Conservation (phyloP, 306 rosid species). For the Gastrolobium bilobum region DNA sequence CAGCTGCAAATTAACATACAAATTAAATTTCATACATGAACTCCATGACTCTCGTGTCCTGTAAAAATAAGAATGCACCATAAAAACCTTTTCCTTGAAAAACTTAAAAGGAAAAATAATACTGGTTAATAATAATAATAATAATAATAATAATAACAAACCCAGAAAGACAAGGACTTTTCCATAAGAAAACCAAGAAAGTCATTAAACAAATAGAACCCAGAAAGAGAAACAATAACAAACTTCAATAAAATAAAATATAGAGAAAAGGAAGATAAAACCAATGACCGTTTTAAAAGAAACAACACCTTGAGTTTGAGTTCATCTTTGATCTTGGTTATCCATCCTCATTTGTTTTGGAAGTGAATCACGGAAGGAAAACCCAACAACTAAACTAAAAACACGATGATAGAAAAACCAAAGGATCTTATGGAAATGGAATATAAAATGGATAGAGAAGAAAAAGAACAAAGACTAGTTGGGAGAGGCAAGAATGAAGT, state of each 20-base stretch:
- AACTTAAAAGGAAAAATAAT: too few relatives aligned
- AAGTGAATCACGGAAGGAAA: neutral
- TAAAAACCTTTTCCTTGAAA: neutral
- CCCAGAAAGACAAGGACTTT: conserved; percentile 26
- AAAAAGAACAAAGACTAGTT: conserved; percentile 10
- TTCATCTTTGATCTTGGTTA: conserved; percentile 37
- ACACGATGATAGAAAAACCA: neutral
- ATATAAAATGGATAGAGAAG: neutral
- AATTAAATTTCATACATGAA: conserved; percentile 66
- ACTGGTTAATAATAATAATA: too few relatives aligned
- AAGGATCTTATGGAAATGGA: neutral
- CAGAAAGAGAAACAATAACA: conserved; percentile 15
- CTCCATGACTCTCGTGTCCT: conserved; percentile 67
- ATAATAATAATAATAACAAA: neutral
- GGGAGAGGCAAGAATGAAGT: neutral
- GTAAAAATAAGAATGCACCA: conserved; percentile 33
- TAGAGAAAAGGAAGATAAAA: neutral
- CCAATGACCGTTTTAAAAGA: neutral
- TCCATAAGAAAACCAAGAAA: conserved; percentile 33
- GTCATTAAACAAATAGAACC: neutral
- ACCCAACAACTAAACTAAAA: neutral
- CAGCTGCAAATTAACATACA: too few relatives aligned
- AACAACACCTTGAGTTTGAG: conserved; percentile 47
- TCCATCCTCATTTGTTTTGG: conserved; percentile 40
- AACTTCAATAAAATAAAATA: neutral